Base-by-base conservation (phyloP, 345 rosid species). In the Eucalyptus pauciflora region DNA sequence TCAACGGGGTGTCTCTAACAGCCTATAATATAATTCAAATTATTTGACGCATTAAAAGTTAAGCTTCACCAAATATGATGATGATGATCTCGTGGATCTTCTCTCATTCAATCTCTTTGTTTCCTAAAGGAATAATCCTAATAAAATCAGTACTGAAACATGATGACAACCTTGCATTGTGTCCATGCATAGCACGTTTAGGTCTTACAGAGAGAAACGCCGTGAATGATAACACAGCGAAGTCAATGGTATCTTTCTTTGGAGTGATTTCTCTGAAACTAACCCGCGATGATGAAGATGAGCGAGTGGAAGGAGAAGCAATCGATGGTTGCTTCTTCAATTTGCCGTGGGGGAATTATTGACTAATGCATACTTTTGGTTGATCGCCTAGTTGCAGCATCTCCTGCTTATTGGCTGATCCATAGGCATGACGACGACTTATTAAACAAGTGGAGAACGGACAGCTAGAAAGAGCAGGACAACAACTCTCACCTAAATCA, bases 401-500 rank as follows among this genome's bases (percentile, higher is more conserved):
- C 81, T 71, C 81, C 81, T 18, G 83, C 46, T 71, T 10, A 71
- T 71, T 71, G 83, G 60, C 60, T 25, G 22, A 18, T 50, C 52
- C 64, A 50, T 17, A 86, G 29, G 41, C 41, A 51, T 85, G 50
- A 85, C 56, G 56, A 86, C 54, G 27, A 86, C 25, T 37, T 10
- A 86, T 18, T 71, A 71, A 71, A 37, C 14, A 71, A 71, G 27
- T 20, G 46, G 83, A 71, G 83, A 87, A 27, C 49, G 46, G 88
- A 46, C 48, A 88, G 60, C 54, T 69, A 81, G 76, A 20, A 29
- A 50, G 86, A 41, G 87, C 86, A 51, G 86, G 86, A 69, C 89
- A 88, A 86, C 89, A 15, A 88, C 89, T n/a, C 89, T 56, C 86
- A 88, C 89, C 89, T 88, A 88, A 88, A 76, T 56, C 49, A 41